These are phyloP conservation scores for Rhizopus sp. DNA, from an alignment of 371 early-diverging fungal genomes.

Conservation along the genomic window DNA sequence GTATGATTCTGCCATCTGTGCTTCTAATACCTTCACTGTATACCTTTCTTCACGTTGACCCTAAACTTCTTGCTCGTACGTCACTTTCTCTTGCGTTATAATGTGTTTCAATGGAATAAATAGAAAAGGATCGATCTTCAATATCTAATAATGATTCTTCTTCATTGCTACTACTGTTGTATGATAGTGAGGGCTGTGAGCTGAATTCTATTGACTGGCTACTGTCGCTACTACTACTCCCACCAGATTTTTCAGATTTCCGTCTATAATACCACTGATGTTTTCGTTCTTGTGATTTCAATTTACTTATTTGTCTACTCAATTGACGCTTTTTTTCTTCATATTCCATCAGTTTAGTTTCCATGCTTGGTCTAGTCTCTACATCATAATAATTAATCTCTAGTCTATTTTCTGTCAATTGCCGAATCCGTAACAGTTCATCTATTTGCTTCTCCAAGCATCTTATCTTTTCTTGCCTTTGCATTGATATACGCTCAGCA, in stretches of 20 bases:
- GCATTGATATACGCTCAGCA: constrained; percentile 47
- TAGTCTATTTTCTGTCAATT: constrained; percentile 27
- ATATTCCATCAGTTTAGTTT: constrained; percentile 21
- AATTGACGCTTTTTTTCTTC: constrained; percentile 20
- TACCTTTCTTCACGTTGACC: too few relatives aligned
- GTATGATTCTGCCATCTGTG: constrained; percentile 3
- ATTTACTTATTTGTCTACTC: constrained; percentile 46
- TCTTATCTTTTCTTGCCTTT: constrained; percentile 40
- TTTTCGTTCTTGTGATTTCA: constrained; percentile 63
- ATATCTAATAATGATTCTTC: constrained; percentile 3
- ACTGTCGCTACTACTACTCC: constrained; percentile 7
- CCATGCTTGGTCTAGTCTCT: constrained; percentile 15
- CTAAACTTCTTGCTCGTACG: constrained; percentile 20
- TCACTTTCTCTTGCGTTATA: constrained; percentile 30
- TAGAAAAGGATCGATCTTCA: constrained; percentile 1
- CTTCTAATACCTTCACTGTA: constrained; percentile 3
- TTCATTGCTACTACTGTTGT: neutral
- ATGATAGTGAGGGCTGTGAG: constrained; percentile 9
- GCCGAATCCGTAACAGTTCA: constrained; percentile 26
- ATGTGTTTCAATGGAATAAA: constrained; percentile 1
- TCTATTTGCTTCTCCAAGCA: constrained; percentile 41
- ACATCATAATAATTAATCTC: neutral
- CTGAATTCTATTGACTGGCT: constrained; percentile 16
- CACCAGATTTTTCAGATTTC: constrained; percentile 33
- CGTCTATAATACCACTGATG: constrained; percentile 67